These are phyloP conservation scores for Penicillium mononematosum DNA, from an alignment of 495 filamentous ascomycete genomes.

Conservation along the genomic window DNA sequence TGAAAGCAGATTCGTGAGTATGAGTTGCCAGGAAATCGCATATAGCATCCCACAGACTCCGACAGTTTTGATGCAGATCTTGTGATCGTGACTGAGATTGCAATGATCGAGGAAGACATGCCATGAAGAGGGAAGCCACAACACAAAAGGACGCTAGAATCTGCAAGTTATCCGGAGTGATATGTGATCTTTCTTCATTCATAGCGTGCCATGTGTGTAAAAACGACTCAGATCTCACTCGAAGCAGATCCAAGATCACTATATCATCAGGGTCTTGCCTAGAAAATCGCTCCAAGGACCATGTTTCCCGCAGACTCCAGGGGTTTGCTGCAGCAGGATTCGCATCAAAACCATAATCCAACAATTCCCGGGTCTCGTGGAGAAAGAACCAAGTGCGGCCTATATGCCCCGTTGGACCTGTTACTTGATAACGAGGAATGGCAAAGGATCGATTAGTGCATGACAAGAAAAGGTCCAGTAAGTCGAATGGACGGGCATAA, in stretches of 20 bases:
- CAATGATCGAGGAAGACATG: constrained; percentile 35
- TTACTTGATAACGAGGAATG: constrained; percentile 20
- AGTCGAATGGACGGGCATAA: constrained; percentile 41
- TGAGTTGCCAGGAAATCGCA: constrained; percentile 34
- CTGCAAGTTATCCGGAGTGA: constrained; percentile 48
- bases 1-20: constrained; percentile 27
- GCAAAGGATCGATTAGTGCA: constrained; percentile 40
- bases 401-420: constrained; percentile 32
- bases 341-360: constrained; percentile 41
- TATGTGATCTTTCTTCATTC: constrained; percentile 39
- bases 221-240: constrained; percentile 44
- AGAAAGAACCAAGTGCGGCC: constrained; percentile 39
- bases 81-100: constrained; percentile 23
- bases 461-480: constrained; percentile 40
- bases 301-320: constrained; percentile 26
- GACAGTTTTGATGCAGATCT: constrained; percentile 33
- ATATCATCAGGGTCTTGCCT: constrained; percentile 41
- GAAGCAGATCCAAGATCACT: constrained; percentile 46
- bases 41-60: constrained; percentile 36
- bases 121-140: constrained; percentile 33
- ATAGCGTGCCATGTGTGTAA: constrained; percentile 46
- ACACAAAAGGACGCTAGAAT: constrained; percentile 48
- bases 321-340: constrained; percentile 24
- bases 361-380: constrained; percentile 31
- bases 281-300: constrained; percentile 23